Base-by-base conservation (phyloP, 2,329 filamentous ascomycete genomes). In the Metarhizium rileyi region DNA sequence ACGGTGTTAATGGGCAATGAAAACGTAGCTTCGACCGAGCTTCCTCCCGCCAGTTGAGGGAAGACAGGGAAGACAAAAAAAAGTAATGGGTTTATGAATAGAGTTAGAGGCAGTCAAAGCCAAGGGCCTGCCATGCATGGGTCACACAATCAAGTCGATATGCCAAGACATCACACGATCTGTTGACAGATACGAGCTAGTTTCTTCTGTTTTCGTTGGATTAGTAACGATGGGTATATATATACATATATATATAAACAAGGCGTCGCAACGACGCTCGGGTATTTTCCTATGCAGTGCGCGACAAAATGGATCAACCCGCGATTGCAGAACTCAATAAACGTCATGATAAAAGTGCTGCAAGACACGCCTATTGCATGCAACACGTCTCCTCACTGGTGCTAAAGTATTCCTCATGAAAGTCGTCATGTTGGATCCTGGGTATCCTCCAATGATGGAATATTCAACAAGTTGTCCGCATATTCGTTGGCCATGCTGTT, bases 401-500 rank as follows among this genome's bases (percentile, higher is more conserved):
- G n/a, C n/a, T 28, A 28, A 28, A 28, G 27, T 4, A 10, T 28
- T 1, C 1, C 30, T 14, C 30, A 16, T 33, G 30, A 16, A 7
- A 28, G 28, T 28, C 18, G 20, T 38, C 16, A 38, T 10, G 20
- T 20, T 18, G 18, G 16, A 20, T 38, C 35, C 22, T 46, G 45
- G 14, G 50, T n/a, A 3, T 54, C 55, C 27, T 57, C 52, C 23
- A 42, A 1, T n/a, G 46, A 25, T 18, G 43, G 46, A 4, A 50
- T 20, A 12, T 48, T 54, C 16, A 61, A 53, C 22, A 62, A 18
- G 48, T 66, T 62, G 45, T 66, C 61, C 7, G 57, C 57, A 45
- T 63, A 65, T 41, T 65, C 65, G 23, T 61, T 59, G 7, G 59
- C 61, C 57, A 61, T 57, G 46, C 57, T 57, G 26, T 57, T 60